phyloP scores from a whole-genome alignment of 805 yeast species.

The Kuraishia molischiana region DNA sequence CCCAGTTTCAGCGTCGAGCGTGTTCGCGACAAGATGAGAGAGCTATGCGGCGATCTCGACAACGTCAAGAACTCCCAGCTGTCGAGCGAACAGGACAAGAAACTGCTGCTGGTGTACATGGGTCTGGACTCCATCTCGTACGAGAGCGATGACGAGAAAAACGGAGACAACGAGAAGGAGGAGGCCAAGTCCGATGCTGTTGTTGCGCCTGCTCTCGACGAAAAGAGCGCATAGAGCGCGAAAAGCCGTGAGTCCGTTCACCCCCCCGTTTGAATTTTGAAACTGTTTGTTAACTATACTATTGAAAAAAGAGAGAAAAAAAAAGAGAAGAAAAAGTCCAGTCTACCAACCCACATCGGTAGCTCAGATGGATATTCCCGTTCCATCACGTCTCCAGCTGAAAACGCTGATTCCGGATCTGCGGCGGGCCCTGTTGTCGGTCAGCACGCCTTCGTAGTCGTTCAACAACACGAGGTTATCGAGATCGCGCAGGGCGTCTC shows the following conservation, averaged over 20 bases:
- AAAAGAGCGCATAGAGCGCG: background rate
- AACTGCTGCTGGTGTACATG: constrained; percentile 24
- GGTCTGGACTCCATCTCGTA: constrained; percentile 24
- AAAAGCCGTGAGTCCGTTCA: too few species aligned
- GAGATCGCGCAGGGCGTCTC: constrained; percentile 5
- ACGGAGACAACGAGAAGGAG: constrained; percentile 1
- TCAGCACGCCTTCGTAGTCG: constrained; percentile 1
- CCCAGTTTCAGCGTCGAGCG: constrained; percentile 18
- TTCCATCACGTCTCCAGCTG: constrained; percentile 3
- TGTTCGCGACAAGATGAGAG: constrained; percentile 19
- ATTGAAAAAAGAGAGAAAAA: too few species aligned
- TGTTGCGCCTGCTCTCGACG: background rate
- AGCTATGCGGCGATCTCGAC: constrained; percentile 21
- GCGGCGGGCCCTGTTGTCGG: constrained; percentile 1
- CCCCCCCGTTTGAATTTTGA: too few species aligned
- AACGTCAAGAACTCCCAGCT: constrained; percentile 13
- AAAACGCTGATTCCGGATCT: constrained; percentile 1
- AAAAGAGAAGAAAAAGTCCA: too few species aligned
- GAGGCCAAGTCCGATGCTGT: background rate
- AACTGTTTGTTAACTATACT: too few species aligned
- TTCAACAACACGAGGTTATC: constrained; percentile 5
- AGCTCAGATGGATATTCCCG: constrained; percentile 3
- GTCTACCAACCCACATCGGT: too few species aligned
- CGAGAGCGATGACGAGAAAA: constrained; percentile 15
- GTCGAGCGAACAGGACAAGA: constrained; percentile 19